Evolutionary conservation across 148 eudicot genomes (phyloP), one percentile per base, ranked within the genome.

Genomic region (Linanthus parryae): DNA sequence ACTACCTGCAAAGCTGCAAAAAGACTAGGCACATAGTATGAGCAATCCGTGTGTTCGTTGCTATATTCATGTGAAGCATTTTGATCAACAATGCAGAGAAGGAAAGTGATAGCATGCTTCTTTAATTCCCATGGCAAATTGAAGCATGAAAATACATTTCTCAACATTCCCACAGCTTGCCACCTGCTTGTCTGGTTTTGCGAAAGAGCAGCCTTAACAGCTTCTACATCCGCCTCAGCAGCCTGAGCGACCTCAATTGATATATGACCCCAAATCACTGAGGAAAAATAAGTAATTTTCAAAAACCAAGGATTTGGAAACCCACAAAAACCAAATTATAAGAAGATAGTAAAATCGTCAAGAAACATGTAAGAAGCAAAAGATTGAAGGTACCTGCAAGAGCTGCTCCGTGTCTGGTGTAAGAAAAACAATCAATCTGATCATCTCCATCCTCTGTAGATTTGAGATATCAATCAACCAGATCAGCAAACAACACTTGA

Each of bases 181-280:
- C 95, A 88, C 68, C 99, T 77, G 71, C 64, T 74, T 29, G 60
- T 62, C 67, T 75, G 87, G 34, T 55, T 48, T 45, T 66, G 62
- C 52, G 70, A 63, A 57, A 94, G 83, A 66, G 77, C 86, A 62
- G 62, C 61, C 58, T 56, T 79, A 47, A 84, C 70, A 31, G 59
- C 48, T 45, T 52, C 44, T 35, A 82, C 27, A 71, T 94, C 83
- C 54, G 65, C 75, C 59, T 57, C 68, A 52, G 79, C 83, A 56
- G 80, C 79, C 48, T 65, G 67, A 61, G 78, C 50, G 33, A 77
- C 71, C 61, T 72, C 81, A 61, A 64, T 68, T n/a, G 75, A 79
- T 63, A 67, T 70, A 57, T 73, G 70, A 48, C 81, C 96, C 99
- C 99, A 88, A 51, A 84, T 73, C 26, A 88, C 99, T 88, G 76